A percentile compares a stretch with the other conserved stretches of the same genome.
Evolutionary conservation across 805 yeast species (phyloP).

Genomic region (Metschnikowia santaceciliae): DNA sequence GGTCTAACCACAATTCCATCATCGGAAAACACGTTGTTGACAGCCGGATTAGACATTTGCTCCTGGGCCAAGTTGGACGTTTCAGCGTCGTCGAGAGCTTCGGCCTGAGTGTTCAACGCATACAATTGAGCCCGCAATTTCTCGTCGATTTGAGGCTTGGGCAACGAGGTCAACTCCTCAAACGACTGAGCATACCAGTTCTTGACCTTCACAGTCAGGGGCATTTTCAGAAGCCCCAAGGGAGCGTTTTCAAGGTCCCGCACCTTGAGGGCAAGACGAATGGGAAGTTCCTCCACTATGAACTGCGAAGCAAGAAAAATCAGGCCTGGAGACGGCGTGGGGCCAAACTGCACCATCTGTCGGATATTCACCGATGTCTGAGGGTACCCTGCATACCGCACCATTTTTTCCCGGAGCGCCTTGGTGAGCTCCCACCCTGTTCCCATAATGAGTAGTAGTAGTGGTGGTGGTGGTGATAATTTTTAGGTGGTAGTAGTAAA

Average conservation of each 20-base stretch:
- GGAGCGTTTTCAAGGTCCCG: conserved; percentile 82
- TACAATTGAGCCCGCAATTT: conserved; percentile 37
- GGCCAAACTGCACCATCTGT: conserved; percentile 91
- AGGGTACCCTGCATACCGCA: conserved; percentile 64
- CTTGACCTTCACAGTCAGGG: conserved; percentile 69
- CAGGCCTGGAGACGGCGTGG: conserved; percentile 71
- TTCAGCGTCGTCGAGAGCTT: conserved; percentile 9
- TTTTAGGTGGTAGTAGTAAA: no score
- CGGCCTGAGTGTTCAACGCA: conserved; percentile 9
- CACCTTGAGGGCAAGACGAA: conserved; percentile 79
- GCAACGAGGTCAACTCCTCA: conserved; percentile 69
- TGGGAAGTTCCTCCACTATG: conserved; percentile 81
- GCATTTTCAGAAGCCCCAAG: conserved; percentile 65
- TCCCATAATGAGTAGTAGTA: conserved; percentile 24
- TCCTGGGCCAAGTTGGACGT: conserved; percentile 27
- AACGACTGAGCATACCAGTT: conserved; percentile 92
- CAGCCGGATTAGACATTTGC: conserved; percentile 33
- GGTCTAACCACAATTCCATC: conserved; percentile 46
- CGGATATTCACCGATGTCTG: conserved; percentile 81
- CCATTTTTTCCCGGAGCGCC: conserved; percentile 50
- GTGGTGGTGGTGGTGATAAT: no score
- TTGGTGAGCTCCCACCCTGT: conserved; percentile 49
- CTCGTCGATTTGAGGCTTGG: conserved; percentile 50
- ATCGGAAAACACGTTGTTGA: conserved; percentile 42
- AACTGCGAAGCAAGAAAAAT: conserved; percentile 80